phyloP scores from a whole-genome alignment of 768 basidiomycete species.

The Hortiboletus campestris region DNA sequence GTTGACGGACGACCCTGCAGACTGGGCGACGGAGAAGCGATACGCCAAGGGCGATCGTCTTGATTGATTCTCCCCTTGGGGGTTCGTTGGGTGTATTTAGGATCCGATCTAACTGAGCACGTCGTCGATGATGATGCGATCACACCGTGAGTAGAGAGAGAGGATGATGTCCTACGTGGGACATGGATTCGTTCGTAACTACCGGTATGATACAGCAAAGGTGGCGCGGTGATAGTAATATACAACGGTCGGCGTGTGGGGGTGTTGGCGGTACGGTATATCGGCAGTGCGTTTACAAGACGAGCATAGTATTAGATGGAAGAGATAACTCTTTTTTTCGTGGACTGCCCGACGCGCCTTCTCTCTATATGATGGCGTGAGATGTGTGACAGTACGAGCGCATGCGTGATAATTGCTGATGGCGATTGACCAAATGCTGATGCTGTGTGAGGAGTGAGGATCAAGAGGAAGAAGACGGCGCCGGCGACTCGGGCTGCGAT shows the following conservation, averaged over 20 bases:
- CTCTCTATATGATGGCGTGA: too few species aligned
- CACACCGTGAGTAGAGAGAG: too few species aligned
- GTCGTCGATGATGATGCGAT: too few species aligned
- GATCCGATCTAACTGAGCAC: neutral
- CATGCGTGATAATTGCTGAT: neutral
- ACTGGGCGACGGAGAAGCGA: conserved; percentile 16
- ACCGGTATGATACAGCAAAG: conserved; percentile 9
- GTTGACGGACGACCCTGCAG: conserved; percentile 15
- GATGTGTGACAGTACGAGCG: too few species aligned
- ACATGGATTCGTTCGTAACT: too few species aligned
- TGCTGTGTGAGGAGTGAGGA: neutral
- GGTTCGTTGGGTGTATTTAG: neutral
- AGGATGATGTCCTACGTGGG: too few species aligned
- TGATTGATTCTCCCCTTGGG: conserved; percentile 16
- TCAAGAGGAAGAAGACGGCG: neutral
- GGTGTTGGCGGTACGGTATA: too few species aligned
- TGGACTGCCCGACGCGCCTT: too few species aligned
- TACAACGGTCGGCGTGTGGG: neutral
- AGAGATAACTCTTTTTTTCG: neutral
- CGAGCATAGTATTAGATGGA: too few species aligned
- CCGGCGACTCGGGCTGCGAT: conserved; percentile 13
- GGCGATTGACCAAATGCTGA: neutral
- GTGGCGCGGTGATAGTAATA: too few species aligned
- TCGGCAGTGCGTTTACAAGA: too few species aligned
- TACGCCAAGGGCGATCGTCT: conserved; percentile 20